Conservation (phyloP, 805 yeast genomes). For the Dipodascopsis uninucleata region DNA sequence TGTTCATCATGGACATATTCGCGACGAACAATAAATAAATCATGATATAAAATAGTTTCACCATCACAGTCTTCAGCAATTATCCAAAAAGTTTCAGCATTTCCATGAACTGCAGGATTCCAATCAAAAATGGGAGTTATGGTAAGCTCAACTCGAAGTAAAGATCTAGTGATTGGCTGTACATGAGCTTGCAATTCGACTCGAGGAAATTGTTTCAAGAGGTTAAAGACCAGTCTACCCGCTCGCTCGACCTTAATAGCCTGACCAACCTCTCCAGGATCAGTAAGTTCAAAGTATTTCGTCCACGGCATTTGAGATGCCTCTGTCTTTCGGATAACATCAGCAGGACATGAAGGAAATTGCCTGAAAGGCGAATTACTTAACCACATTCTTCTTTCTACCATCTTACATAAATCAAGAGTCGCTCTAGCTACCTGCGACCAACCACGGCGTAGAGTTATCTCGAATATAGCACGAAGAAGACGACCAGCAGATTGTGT, state of each 20-base stretch:
- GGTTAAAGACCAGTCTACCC: constrained; percentile 52
- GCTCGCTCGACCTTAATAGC: constrained; percentile 68
- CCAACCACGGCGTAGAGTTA: constrained; percentile 69
- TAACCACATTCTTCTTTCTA: constrained; percentile 78
- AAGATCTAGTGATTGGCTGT: constrained; percentile 73
- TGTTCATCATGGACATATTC: constrained; percentile 53
- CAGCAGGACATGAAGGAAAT: constrained; percentile 65
- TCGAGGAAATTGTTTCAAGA: constrained; percentile 71
- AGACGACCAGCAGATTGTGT: constrained; percentile 91
- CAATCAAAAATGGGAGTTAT: constrained; percentile 73
- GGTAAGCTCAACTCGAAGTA: constrained; percentile 63
- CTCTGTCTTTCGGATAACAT: constrained; percentile 70
- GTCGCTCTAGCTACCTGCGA: constrained; percentile 54
- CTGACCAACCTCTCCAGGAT: constrained; percentile 75
- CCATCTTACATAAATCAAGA: constrained; percentile 70
- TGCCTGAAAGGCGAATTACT: constrained; percentile 85
- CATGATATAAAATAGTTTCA: constrained; percentile 61
- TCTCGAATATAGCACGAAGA: constrained; percentile 78
- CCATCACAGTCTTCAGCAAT: constrained; percentile 83
- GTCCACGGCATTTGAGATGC: constrained; percentile 79
- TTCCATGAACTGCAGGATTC: constrained; percentile 63
- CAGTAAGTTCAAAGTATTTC: constrained; percentile 61
- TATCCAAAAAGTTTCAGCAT: constrained; percentile 61
- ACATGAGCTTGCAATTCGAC: constrained; percentile 54
- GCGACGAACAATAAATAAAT: constrained; percentile 50